Base-by-base conservation (phyloP, 169 alveolate species). In the Plasmodium relictum region DNA sequence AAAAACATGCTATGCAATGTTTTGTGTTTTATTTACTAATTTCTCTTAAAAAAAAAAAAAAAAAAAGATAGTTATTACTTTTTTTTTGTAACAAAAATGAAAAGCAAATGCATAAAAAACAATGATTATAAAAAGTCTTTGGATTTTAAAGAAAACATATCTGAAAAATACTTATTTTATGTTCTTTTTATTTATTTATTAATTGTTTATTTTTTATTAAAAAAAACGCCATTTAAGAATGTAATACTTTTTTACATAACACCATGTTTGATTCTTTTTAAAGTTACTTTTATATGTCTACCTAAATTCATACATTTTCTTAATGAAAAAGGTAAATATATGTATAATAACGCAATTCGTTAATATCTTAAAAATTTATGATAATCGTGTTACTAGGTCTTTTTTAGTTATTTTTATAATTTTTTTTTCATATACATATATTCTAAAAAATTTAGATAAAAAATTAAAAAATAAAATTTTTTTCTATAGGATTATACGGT, bases 401-500 rank as follows among this genome's bases (percentile, higher is more conserved):
- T 31, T 31, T 31, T 31, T 31, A 31, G 39, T 31, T 31, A 31
- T 31, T 31, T 31, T 2, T 31, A 2, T 31, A 31, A 2, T 31
- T 31, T 31, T 31, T 31, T 31, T 31, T 31, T 31, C 39, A 31
- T 31, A 31, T 31, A 31, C 1, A 2, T 31, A 31, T 2, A 31
- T 31, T 31, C 39, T 31, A 3, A 31, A 31, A n/a, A 31, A 31
- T 31, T 31, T 31, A 31, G 39, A 31, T 31, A 31, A 31, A 31
- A 31, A 31, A 31, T 31, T 31, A 3, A 31, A 31, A 31, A 31
- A 31, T 31, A 31, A 31, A 31, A 31, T 31, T 50, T 50, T 50
- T 66, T 80, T 80, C 52, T 80, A 20, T 65, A 80, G 92, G 92
- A 12, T 63, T 92, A 18, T 87, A 45, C 22, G 94, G 94, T 22